Evolutionary conservation across 2,329 filamentous ascomycete species (phyloP), one percentile per base, ranked within the genome.

Genomic region (Davidsoniella neocaledoniae): DNA sequence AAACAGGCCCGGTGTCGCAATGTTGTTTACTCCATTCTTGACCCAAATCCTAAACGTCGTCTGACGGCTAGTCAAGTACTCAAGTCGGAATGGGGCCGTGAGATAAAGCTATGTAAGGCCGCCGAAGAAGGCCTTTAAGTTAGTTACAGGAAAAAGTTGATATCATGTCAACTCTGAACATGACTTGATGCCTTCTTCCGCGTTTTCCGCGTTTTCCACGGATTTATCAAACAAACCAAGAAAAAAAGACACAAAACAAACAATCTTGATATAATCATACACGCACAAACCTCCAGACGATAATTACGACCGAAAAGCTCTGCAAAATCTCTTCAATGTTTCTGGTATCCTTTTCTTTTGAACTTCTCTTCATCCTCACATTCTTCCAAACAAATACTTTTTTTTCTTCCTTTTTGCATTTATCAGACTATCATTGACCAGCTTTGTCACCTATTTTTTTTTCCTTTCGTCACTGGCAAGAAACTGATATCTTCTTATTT

Each of bases 21-120:
- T 59, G 91, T 98, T 59, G 95, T 98, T 62, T 98, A 98, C 68
- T 96, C 88, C 19, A 94, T 98, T 56, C 75, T 98, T 43, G 91
- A 98, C 61, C 91, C 91, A 26, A 95, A 94, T 63, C 87, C 91
- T 23, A 77, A 77, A 51, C 83, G 91, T 56, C 86, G 91, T 58
- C 90, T 98, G 62, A 95, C 87, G 26, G 90, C 91, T 52, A 90
- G 88, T 39, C 91, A 98, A 68, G 86, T 96, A 51, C 78, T 98
- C 60, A 94, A 94, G 66, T 96, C 90, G 4, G 91, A 98, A 69
- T 98, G 91, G 91, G 87, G 91, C 57, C 85, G 91, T 58, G 90
- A 95, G 66, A 95, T 96, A 66, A 94, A 88, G 68, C 75, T 96
- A 52, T 98, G 91, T 71, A 91, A 88, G 66, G 90, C 91, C 54